Conservation (phyloP, 768 basidiomycete species). For the Auricularia auricula-judae region DNA sequence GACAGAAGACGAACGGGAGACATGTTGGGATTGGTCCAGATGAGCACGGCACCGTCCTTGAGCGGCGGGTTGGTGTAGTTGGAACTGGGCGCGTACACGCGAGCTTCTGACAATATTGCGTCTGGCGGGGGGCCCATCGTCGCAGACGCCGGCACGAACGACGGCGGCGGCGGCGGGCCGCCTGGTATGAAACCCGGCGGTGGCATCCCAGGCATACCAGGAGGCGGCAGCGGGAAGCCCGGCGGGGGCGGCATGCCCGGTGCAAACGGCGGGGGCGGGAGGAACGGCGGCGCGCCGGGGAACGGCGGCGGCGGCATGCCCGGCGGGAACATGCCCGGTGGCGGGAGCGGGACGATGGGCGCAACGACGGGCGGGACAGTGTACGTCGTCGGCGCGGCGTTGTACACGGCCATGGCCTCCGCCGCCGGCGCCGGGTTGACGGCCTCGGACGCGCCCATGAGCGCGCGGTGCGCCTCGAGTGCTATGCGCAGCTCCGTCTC, state of each 20-base stretch:
- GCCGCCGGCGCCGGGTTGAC: slow-evolving; percentile 22
- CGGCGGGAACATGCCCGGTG: slow-evolving; percentile 36
- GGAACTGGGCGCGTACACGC: slow-evolving; percentile 39
- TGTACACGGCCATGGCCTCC: slow-evolving; percentile 53
- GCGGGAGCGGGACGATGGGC: slow-evolving; percentile 9
- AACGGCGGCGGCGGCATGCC: slow-evolving; percentile 34
- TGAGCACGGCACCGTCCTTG: slow-evolving; percentile 66
- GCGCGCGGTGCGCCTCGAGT: slow-evolving; percentile 78
- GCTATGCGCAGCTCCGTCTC: slow-evolving; percentile 80
- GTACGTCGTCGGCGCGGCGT: slow-evolving; percentile 66
- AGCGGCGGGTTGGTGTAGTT: slow-evolving; percentile 55
- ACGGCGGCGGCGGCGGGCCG: slow-evolving; percentile 15
- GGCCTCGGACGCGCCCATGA: slow-evolving; percentile 59
- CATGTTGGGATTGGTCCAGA: slow-evolving; percentile 69
- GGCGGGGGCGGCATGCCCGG: slow-evolving; percentile 9
- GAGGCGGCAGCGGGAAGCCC: slow-evolving; percentile 16
- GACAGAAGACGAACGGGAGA: slow-evolving; percentile 46
- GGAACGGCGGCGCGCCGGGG: slow-evolving; percentile 22
- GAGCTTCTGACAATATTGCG: slow-evolving; percentile 13
- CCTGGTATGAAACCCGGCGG: slow-evolving; percentile 10
- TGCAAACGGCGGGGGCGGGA: slow-evolving; percentile 17
- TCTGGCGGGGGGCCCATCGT: slow-evolving; percentile 9
- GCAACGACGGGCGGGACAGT: slow-evolving; percentile 29
- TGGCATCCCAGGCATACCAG: slow-evolving; percentile 14
- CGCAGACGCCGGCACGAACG: background rate